These are phyloP conservation scores for Senecio squalidus DNA, from an alignment of 140 eudicot species.

Conservation along the genomic window DNA sequence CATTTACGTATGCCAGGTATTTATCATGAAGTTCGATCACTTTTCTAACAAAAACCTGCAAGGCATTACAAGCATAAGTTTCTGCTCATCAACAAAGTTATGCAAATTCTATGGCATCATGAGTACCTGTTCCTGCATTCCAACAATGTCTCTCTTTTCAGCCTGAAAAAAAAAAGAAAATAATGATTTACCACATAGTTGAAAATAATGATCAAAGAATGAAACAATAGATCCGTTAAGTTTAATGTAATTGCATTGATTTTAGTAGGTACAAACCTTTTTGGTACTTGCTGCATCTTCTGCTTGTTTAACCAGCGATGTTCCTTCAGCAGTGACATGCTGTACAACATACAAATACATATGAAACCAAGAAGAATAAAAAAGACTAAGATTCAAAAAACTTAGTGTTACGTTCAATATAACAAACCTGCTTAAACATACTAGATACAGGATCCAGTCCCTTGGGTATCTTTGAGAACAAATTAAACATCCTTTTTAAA, in stretches of 20 bases:
- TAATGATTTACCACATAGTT: background rate
- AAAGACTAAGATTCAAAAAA: background rate
- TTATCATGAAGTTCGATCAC: constrained; percentile 94
- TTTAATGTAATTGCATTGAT: background rate
- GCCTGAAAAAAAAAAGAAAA: constrained; percentile 45
- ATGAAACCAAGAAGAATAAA: constrained; percentile 2
- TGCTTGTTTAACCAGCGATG: constrained; percentile 84
- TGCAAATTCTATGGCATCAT: background rate
- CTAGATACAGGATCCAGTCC: constrained; percentile 86
- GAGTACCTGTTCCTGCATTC: constrained; percentile 84
- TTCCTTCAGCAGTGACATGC: constrained; percentile 96
- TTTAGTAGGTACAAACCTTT: constrained; percentile 38
- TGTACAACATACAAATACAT: constrained; percentile 26
- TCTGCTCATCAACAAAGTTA: background rate
- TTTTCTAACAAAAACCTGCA: constrained; percentile 82
- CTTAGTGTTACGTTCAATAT: background rate
- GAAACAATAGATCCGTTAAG: background rate
- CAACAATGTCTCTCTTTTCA: constrained; percentile 78
- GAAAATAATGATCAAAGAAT: background rate
- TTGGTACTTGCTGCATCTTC: constrained; percentile 92
- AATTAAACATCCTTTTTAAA: constrained; percentile 88
- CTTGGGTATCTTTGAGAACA: constrained; percentile 67
- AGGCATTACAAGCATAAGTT: constrained; percentile 2
- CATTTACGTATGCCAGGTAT: constrained; percentile 80
- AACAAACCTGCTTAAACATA: constrained; percentile 87